Base-by-base conservation (phyloP, 169 alveolate species). In the Fabrea salina region DNA sequence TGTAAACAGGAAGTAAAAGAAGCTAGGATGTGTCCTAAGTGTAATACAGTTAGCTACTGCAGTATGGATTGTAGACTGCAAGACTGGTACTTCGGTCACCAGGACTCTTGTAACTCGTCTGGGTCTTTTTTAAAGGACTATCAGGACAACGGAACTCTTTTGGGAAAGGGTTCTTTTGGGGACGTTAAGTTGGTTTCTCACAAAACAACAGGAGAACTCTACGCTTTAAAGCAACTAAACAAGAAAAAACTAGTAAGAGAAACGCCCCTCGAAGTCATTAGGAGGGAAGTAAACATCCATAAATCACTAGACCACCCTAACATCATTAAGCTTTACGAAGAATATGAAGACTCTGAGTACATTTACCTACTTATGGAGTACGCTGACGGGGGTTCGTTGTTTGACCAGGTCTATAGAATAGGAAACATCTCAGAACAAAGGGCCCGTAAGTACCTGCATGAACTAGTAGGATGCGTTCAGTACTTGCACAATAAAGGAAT, bases 301-400 rank as follows among this genome's bases (percentile, higher is more conserved):
- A 67, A 54, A 41, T 30, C 79, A 19, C 50, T 87, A 5, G 40
- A 74, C 22, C 96, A 91, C 74, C 91, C 89, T 11, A 81, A 91
- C 64, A 85, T 91, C 5, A 75, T 85, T 6, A 50, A 86, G 53
- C 86, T 91, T 13, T 74, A 53, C 78, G 89, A 89, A 27, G 76
- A 66, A 35, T 85, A 66, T 39, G 86, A 88, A 72, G 93, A 88
- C 77, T 72, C 71, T 7, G 57, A 81, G 44, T 32, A 76, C 43
- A 78, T 82, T 11, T 89, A 89, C 57, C 54, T 86, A 3, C 85
- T 88, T 27, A 71, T 88, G 72, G 96, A 91, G 53, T 88, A 78
- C 56, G 90, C 89, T 11, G 81, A 68, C 8, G 66, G 77, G 11
- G 96, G 96, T 2, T 84, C 75, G 51, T 66, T 89, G 47, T 89